phyloP scores from a whole-genome alignment of 257 asterid genomes.

The Ocimum tenuiflorum region DNA sequence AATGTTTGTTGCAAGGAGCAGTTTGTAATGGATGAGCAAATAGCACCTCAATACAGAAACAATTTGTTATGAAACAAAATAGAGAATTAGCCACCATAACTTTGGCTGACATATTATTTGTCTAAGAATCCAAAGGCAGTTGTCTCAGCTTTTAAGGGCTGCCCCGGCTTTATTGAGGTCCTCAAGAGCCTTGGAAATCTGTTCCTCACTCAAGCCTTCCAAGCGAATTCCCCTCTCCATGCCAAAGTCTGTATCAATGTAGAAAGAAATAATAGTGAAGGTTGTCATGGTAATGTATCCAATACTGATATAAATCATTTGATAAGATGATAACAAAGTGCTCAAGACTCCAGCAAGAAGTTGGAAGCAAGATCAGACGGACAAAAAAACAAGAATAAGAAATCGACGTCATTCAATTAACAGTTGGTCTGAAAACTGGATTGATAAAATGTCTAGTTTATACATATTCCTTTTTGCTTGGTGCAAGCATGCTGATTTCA shows the following conservation, averaged over 20 bases:
- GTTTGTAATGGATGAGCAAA: slow-evolving; percentile 14
- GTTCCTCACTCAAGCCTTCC: slow-evolving; percentile 68
- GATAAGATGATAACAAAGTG: background rate
- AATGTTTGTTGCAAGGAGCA: slow-evolving; percentile 16
- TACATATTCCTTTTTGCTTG: background rate
- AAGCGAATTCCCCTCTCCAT: slow-evolving; percentile 67
- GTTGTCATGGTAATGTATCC: background rate
- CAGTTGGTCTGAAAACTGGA: background rate
- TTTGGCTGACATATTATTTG: slow-evolving; percentile 25
- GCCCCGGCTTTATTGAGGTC: slow-evolving; percentile 66
- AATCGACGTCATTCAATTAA: background rate
- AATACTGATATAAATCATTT: background rate
- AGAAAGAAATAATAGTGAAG: background rate
- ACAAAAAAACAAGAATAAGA: background rate
- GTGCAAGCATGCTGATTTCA: background rate
- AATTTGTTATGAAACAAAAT: background rate
- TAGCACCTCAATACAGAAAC: slow-evolving; percentile 3
- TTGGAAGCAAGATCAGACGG: background rate
- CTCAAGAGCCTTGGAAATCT: slow-evolving; percentile 72
- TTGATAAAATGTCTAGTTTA: background rate
- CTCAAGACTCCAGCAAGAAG: background rate
- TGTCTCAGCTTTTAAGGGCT: slow-evolving; percentile 27
- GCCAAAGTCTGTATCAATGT: slow-evolving; percentile 49
- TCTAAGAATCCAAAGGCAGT: slow-evolving; percentile 1
- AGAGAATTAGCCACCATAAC: slow-evolving; percentile 21